These are phyloP conservation scores for Barnettozyma pratensis DNA, from an alignment of 805 yeast species.

Conservation along the genomic window DNA sequence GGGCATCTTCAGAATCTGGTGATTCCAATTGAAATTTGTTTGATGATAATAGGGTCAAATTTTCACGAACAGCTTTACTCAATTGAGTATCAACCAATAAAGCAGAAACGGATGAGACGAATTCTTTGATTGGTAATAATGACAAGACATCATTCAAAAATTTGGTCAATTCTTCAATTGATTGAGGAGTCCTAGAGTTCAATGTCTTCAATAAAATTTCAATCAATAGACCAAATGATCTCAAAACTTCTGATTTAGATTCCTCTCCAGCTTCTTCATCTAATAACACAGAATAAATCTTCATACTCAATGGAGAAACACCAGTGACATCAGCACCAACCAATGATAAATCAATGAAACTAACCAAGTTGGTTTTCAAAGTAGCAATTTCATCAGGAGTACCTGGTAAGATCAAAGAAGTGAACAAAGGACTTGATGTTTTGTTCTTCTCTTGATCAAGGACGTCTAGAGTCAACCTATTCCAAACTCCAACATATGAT, in stretches of 20 bases:
- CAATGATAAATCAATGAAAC: conserved; percentile 44
- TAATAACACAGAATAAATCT: conserved; percentile 45
- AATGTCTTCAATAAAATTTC: conserved; percentile 14
- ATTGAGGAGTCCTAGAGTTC: conserved; percentile 21
- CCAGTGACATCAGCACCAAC: conserved; percentile 32
- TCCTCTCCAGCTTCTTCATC: conserved; percentile 28
- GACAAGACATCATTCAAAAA: conserved; percentile 60
- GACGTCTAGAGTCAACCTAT: conserved; percentile 32
- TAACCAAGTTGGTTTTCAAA: conserved; percentile 47
- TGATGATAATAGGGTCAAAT: conserved; percentile 57
- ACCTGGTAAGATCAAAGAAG: conserved; percentile 51
- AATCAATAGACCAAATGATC: conserved; percentile 18
- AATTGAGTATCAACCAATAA: conserved; percentile 29
- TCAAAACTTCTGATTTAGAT: conserved; percentile 8
- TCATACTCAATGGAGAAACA: conserved; percentile 46
- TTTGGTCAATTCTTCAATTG: conserved; percentile 29
- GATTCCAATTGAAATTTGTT: conserved; percentile 68
- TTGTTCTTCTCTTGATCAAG: conserved; percentile 20
- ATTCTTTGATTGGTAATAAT: conserved; percentile 69
- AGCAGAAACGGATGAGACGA: conserved; percentile 55
- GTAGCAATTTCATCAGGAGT: conserved; percentile 41
- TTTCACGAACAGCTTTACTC: conserved; percentile 48
- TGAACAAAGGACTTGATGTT: conserved; percentile 53
- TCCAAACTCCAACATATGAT: conserved; percentile 49
- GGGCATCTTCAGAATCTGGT: conserved; percentile 42